A percentile compares a stretch with the other conserved stretches of the same genome.
Evolutionary conservation across 164 flowering plant genomes (phyloP).

Genomic region (Vitis vinifera): DNA sequence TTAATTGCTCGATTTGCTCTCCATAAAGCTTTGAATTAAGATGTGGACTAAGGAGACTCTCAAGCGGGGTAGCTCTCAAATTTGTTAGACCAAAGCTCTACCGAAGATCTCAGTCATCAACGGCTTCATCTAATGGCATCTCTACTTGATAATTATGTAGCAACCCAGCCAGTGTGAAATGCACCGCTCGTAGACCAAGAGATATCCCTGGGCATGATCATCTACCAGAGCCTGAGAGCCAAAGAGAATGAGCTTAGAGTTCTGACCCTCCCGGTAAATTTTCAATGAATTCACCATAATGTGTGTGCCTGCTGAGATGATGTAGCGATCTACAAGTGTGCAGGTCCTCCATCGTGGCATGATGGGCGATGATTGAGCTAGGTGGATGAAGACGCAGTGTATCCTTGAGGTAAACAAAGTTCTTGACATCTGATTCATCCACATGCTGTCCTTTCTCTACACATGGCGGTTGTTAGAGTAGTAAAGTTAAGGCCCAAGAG

Average conservation of each 20-base stretch:
- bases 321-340: conserved; percentile 7
- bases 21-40: conserved; percentile 1
- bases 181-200: conserved; percentile 14
- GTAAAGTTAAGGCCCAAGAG: conserved; percentile 16
- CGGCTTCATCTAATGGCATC: neutral
- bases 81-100: conserved; percentile 20
- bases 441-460: conserved; percentile 10
- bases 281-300: conserved; percentile 15
- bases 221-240: conserved; percentile 7
- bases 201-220: conserved; percentile 17
- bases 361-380: neutral
- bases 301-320: conserved; percentile 12
- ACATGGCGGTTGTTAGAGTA: conserved; percentile 8
- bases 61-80: conserved; percentile 17
- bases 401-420: conserved; percentile 21
- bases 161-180: conserved; percentile 11
- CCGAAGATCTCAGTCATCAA: conserved; percentile 26
- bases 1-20: no score
- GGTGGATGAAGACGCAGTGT: conserved; percentile 23
- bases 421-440: conserved; percentile 8
- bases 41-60: conserved; percentile 12
- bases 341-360: conserved; percentile 7
- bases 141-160: conserved; percentile 14
- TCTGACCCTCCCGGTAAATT: conserved; percentile 15
- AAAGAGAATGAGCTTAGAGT: conserved; percentile 16